Evolutionary conservation across 495 filamentous ascomycete species (phyloP), one percentile per base, ranked within the genome.

Genomic region (Rostrohypoxylon terebratum): DNA sequence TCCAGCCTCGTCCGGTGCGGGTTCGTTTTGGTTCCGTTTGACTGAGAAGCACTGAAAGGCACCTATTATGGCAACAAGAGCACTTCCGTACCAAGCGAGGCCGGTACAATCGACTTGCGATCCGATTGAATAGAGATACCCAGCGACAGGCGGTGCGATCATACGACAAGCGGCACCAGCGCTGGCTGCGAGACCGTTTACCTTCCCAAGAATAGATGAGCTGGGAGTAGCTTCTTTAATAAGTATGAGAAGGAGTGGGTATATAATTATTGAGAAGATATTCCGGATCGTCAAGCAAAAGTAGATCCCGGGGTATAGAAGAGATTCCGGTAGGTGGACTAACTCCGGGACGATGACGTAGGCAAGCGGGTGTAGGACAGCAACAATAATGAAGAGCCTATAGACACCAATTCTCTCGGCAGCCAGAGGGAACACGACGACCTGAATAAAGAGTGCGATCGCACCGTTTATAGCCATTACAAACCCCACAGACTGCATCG

Each of bases 201-300:
- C 90, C 75, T 88, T 92, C 13, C 93, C 93, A 48, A 96, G 83
- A 18, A 89, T 84, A 0, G 83, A 86, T 8, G 84, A 81, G 14
- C 87, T 88, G 2, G 92, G 91, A 18, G 90, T 91, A 0, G 93
- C 90, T 82, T 94, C 92, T 77, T 95, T 96, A 81, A 96, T 88
- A 7, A 96, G 84, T 45, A 96, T 94, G 38, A 96, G 82, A 7
- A 96, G 86, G 3, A 95, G 83, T 0, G 93, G 93, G 69, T 93
- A 96, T 20, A 89, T 85, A 59, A 94, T 82, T 64, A 95, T 96
- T 3, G 88, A 90, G 25, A 93, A 86, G 64, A 93, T 81, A 72
- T 95, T 94, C 36, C 93, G 89, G 47, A 94, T 83, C 0, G 86
- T 80, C 20, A 96, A 81, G 65, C 87, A 90, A n/a, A 83, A 75